Percentiles rank a stretch among this genome's conserved stretches.
These are phyloP conservation scores for Xylariaceae sp. DNA, from an alignment of 2,329 filamentous ascomycete genomes.

Conservation along the genomic window DNA sequence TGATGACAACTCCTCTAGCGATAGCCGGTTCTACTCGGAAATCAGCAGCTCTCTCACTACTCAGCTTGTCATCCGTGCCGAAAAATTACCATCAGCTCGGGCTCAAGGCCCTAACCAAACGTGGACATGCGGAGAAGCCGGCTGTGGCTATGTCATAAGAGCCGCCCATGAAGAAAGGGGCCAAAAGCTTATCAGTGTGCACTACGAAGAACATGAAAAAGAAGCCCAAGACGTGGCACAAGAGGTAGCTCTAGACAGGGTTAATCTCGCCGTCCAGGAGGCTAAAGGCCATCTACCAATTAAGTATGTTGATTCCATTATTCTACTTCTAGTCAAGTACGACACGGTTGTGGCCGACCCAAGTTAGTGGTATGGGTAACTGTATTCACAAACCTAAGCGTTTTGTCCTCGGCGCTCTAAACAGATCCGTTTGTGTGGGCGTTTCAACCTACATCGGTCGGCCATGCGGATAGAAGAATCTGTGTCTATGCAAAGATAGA, in stretches of 20 bases:
- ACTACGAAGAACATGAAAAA: constrained; percentile 56
- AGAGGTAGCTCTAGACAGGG: constrained; percentile 34
- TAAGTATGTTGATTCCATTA: constrained; percentile 44
- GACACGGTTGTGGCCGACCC: neutral
- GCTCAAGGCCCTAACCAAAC: constrained; percentile 55
- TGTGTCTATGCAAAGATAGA: neutral
- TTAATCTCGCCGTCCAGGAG: constrained; percentile 51
- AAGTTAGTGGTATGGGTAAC: constrained; percentile 3
- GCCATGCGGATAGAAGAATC: neutral
- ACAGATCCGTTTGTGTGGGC: neutral
- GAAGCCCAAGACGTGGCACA: constrained; percentile 42
- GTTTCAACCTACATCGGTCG: neutral
- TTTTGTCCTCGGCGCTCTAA: neutral
- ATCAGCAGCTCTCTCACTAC: constrained; percentile 16
- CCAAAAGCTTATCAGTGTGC: constrained; percentile 52
- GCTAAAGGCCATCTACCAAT: constrained; percentile 52
- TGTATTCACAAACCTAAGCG: neutral
- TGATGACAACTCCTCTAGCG: constrained; percentile 20
- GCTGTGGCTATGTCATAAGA: constrained; percentile 59
- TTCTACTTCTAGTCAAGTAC: constrained; percentile 31
- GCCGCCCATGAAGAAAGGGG: constrained; percentile 52
- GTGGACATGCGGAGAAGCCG: constrained; percentile 61
- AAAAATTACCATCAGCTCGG: constrained; percentile 43
- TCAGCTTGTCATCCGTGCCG: constrained; percentile 42
- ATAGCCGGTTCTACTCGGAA: constrained; percentile 31